Percentiles rank a stretch among this genome's conserved stretches.
Evolutionary conservation across 164 flowering plant genomes (phyloP).

Genomic region (Vitis riparia): DNA sequence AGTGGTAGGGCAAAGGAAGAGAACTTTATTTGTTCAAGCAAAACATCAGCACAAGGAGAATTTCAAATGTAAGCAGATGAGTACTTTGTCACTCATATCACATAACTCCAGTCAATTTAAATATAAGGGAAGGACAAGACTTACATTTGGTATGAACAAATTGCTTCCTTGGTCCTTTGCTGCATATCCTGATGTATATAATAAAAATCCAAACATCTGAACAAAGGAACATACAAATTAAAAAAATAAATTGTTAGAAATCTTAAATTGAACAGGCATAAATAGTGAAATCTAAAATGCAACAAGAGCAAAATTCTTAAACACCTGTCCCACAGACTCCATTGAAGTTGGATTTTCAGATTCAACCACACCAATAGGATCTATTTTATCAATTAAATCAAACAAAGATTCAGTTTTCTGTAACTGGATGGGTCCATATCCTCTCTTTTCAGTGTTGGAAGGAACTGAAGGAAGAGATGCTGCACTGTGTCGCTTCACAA

Average conservation of each 20-base stretch:
- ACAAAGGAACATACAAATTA: constrained; percentile 1
- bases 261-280: not conserved
- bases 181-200: constrained; percentile 60
- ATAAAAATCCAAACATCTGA: constrained; percentile 82
- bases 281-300: not conserved
- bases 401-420: constrained; percentile 50
- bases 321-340: constrained; percentile 89
- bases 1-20: too few species aligned
- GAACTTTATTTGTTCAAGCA: not conserved
- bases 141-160: constrained; percentile 73
- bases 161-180: constrained; percentile 46
- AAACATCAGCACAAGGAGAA: too few species aligned
- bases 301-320: constrained; percentile 9
- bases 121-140: not conserved
- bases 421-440: constrained; percentile 64
- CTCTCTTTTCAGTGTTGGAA: constrained; percentile 46
- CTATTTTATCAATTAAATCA: constrained; percentile 34
- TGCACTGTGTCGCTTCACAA: constrained; percentile 51
- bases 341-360: constrained; percentile 72
- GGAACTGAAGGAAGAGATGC: constrained; percentile 59
- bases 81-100: too few species aligned
- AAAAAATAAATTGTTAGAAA: constrained; percentile 2
- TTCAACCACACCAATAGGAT: constrained; percentile 42
- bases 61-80: too few species aligned
- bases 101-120: not conserved